A percentile compares a stretch with the other conserved stretches of the same genome.
Conservation (phyloP, 2,329 filamentous ascomycete genomes). For the Colletotrichum acutatum region DNA sequence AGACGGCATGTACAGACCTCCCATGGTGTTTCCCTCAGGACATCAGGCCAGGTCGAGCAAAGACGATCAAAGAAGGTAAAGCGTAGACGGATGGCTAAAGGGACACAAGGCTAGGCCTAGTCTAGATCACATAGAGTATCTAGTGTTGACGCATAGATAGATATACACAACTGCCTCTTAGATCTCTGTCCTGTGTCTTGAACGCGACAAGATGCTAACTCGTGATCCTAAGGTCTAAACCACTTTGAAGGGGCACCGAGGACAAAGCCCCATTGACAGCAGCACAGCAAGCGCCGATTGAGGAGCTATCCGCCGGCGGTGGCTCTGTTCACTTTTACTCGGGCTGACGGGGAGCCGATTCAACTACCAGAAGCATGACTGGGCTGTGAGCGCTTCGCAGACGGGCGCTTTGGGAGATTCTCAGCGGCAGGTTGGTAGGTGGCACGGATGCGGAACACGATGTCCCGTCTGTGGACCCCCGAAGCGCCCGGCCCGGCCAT, state of each 20-base stretch:
- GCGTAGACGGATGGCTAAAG: constrained; percentile 4
- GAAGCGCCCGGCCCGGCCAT: not conserved
- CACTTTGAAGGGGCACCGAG: not conserved
- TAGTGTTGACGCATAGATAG: not conserved
- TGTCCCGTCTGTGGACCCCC: not conserved
- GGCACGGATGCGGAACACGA: no score
- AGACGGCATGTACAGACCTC: not conserved
- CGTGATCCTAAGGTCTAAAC: not conserved
- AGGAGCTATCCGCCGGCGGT: not conserved
- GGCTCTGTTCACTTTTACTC: not conserved
- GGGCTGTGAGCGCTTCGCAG: not conserved
- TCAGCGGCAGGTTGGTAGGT: no score
- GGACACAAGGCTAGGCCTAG: not conserved
- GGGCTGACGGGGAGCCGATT: not conserved
- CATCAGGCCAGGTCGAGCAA: not conserved
- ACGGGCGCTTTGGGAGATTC: no score
- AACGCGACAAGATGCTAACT: not conserved
- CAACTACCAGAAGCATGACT: not conserved
- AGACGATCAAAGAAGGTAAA: not conserved
- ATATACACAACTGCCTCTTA: not conserved
- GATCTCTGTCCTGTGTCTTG: not conserved
- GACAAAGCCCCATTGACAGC: not conserved
- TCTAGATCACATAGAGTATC: not conserved
- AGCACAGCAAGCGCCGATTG: not conserved
- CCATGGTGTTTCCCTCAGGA: not conserved